Conservation (phyloP, 768 basidiomycete species). For the Pulveroboletus sp. region DNA sequence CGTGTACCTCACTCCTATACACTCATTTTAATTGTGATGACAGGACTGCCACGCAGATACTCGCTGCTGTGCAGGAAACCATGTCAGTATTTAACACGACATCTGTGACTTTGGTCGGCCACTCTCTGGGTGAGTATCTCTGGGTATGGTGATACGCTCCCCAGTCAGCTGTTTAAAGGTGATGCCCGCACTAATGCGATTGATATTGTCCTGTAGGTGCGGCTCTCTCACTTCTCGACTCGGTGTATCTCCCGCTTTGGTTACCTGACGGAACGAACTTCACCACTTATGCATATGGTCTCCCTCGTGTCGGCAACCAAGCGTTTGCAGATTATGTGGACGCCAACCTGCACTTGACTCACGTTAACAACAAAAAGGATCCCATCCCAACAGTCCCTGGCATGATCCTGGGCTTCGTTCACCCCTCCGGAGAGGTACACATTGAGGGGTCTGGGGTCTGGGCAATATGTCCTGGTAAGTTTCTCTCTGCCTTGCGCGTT, state of each 20-base stretch:
- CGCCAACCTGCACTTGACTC: constrained; percentile 40
- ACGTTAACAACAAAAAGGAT: constrained; percentile 50
- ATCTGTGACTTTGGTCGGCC: constrained; percentile 43
- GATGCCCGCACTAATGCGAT: background rate
- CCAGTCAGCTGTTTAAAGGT: too few relatives aligned
- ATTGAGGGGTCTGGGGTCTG: constrained; percentile 45
- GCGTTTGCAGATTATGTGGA: constrained; percentile 57
- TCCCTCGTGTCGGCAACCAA: constrained; percentile 49
- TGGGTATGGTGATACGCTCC: background rate
- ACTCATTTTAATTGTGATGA: background rate
- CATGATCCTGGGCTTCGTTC: constrained; percentile 37
- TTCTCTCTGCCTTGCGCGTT: background rate
- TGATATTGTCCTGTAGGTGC: constrained; percentile 22
- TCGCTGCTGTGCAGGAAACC: constrained; percentile 41
- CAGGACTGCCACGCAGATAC: constrained; percentile 38
- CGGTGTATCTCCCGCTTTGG: constrained; percentile 37
- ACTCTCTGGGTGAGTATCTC: constrained; percentile 34
- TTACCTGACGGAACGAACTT: constrained; percentile 31
- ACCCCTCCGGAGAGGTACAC: constrained; percentile 40
- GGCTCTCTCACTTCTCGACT: constrained; percentile 36
- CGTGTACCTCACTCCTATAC: background rate
- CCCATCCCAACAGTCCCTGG: constrained; percentile 34
- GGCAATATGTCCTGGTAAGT: constrained; percentile 48
- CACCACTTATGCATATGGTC: constrained; percentile 31
- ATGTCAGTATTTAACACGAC: constrained; percentile 33